A percentile compares a stretch with the other conserved stretches of the same genome.
Evolutionary conservation across 2,329 filamentous ascomycete genomes (phyloP).

Genomic region (Cladosporium oxysporum): DNA sequence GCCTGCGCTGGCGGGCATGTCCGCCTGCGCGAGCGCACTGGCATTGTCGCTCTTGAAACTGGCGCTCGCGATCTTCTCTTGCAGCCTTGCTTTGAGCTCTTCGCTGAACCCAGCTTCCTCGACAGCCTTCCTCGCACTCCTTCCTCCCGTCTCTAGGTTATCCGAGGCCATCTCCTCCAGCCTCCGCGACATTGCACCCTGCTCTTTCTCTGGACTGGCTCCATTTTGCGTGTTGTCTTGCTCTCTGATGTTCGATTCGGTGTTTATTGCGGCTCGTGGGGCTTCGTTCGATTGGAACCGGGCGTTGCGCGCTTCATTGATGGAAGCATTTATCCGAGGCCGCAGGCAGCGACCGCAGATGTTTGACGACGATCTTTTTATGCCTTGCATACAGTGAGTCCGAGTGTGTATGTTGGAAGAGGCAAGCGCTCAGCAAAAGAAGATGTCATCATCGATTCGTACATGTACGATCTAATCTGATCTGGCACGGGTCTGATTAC

Average conservation of each 20-base stretch:
- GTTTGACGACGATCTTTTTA: conserved; percentile 26
- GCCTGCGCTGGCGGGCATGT: conserved; percentile 63
- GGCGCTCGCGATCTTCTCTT: conserved; percentile 60
- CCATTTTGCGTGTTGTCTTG: not conserved
- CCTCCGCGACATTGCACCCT: conserved; percentile 60
- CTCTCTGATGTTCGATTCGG: not conserved
- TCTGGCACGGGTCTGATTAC: not conserved
- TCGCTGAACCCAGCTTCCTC: conserved; percentile 64
- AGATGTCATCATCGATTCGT: conserved; percentile 1
- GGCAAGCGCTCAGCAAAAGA: not conserved
- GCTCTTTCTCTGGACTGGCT: conserved; percentile 33
- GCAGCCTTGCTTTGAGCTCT: conserved; percentile 58
- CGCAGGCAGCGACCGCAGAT: conserved; percentile 46
- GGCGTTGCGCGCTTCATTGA: conserved; percentile 10
- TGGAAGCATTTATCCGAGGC: conserved; percentile 28
- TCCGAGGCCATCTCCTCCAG: conserved; percentile 63
- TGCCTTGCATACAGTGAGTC: conserved; percentile 29
- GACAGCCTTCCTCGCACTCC: conserved; percentile 58
- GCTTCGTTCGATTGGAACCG: conserved; percentile 21
- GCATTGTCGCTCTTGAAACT: conserved; percentile 57
- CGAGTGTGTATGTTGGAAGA: not conserved
- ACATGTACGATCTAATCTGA: not conserved
- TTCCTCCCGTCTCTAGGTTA: conserved; percentile 56
- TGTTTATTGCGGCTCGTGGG: conserved; percentile 16
- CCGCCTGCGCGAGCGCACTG: conserved; percentile 54